Evolutionary conservation across 345 rosid species (phyloP).

Genomic region (Gossypium ekmanianum): DNA sequence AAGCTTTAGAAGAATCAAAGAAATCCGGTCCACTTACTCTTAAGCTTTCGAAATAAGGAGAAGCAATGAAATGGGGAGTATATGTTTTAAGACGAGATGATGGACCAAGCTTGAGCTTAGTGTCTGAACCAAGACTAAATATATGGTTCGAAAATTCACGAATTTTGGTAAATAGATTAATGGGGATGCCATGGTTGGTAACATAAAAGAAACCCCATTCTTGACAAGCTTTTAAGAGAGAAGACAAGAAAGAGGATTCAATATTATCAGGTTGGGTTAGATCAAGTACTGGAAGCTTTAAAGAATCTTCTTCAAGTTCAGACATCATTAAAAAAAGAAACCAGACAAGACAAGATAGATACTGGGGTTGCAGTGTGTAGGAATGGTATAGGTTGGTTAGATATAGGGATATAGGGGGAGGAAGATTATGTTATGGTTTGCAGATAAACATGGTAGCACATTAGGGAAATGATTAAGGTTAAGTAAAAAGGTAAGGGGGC

Average conservation of each 20-base stretch:
- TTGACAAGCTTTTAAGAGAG: conserved; percentile 59
- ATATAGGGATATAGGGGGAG: conserved; percentile 7
- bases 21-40: conserved; percentile 67
- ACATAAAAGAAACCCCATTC: conserved; percentile 75
- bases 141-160: conserved; percentile 37
- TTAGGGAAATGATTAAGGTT: conserved; percentile 12
- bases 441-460: neutral
- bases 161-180: conserved; percentile 33
- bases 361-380: neutral
- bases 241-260: conserved; percentile 33
- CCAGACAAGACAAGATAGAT: neutral
- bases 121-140: conserved; percentile 46
- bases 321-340: conserved; percentile 37
- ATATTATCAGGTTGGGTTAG: conserved; percentile 37
- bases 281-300: conserved; percentile 66
- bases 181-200: conserved; percentile 63
- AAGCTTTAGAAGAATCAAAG: conserved; percentile 50
- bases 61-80: conserved; percentile 73
- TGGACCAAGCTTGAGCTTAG: conserved; percentile 67
- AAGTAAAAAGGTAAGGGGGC: conserved; percentile 14
- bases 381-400: conserved; percentile 3
- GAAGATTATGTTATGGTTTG: neutral
- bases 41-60: conserved; percentile 76
- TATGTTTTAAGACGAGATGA: conserved; percentile 41
- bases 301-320: conserved; percentile 27